Evolutionary conservation across 169 alveolate genomes (phyloP), one percentile per base, ranked within the genome.

Genomic region (Eimeria brunetti): DNA sequence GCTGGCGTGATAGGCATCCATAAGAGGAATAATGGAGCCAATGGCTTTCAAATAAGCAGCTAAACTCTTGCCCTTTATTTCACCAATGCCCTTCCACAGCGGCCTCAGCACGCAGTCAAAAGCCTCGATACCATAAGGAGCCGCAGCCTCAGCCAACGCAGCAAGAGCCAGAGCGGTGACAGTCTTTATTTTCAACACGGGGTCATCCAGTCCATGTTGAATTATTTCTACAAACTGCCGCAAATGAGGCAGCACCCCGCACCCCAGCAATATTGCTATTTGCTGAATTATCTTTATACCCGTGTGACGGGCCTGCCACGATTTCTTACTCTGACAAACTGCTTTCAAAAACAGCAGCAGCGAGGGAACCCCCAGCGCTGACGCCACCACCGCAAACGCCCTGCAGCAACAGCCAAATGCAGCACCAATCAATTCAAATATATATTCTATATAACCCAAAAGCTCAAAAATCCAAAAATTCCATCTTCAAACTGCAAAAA

Each of bases 41-140:
- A 99, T 99, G 58, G 99, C 99, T 97, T 99, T 99, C 96, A 99
- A 97, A 97, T 99, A 99, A 0, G 99, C 99, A 6, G 99, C 99
- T 71, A 99, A 96, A 6, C 99, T 98, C 97, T 99, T 99, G 38
- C 99, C 99, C 94, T 99, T 98, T 96, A 99, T 99, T 84, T 98
- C 99, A n/a, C 99, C 98, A n/a, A 99, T 99, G 62, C 97, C 97
- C 96, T 94, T 99, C 99, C 99, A 99, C 46, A 99, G 97, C 38
- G 99, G 99, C 84, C 99, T 97, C 71, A 99, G 97, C 62, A 99
- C 99, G 73, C 98, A 95, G 60, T 99, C 99, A 96, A 99, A 99
- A 88, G 99, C 99, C 96, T 99, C 99, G 36, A 99, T 99, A 81
- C 99, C 99, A 96, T 99, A 99, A 18, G 99, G 99, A 85, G 99